Conservation (phyloP, 306 rosid genomes). For the Canavalia ensiformis region DNA sequence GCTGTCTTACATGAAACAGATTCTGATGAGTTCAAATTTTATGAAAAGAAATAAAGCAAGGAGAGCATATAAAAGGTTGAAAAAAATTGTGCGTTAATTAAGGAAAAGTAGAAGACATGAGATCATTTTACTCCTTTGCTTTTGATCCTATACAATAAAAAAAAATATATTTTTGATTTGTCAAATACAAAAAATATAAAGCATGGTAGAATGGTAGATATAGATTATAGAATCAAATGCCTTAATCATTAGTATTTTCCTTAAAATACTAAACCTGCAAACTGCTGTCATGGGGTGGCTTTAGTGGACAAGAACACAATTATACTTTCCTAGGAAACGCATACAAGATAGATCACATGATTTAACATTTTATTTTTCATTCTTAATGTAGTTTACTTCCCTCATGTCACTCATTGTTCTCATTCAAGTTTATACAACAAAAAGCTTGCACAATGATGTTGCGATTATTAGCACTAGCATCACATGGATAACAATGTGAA, state of each 20-base stretch:
- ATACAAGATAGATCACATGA: background rate
- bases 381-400: background rate
- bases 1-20: conserved; percentile 67
- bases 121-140: conserved; percentile 17
- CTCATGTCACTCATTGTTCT: background rate
- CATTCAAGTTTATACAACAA: background rate
- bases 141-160: conserved; percentile 11
- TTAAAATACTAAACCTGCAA: background rate
- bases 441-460: background rate
- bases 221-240: background rate
- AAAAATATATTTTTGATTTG: background rate
- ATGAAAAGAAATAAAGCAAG: conserved; percentile 12
- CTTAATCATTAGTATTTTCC: background rate
- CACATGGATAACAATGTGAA: background rate
- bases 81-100: conserved; percentile 14
- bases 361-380: background rate
- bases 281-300: background rate
- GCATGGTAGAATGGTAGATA: background rate
- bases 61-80: conserved; percentile 1
- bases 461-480: background rate
- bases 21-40: conserved; percentile 42
- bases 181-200: background rate
- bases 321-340: background rate
- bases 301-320: background rate
- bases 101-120: background rate